Evolutionary conservation across 148 eudicot genomes (phyloP).

Genomic region (Arbutus unedo): DNA sequence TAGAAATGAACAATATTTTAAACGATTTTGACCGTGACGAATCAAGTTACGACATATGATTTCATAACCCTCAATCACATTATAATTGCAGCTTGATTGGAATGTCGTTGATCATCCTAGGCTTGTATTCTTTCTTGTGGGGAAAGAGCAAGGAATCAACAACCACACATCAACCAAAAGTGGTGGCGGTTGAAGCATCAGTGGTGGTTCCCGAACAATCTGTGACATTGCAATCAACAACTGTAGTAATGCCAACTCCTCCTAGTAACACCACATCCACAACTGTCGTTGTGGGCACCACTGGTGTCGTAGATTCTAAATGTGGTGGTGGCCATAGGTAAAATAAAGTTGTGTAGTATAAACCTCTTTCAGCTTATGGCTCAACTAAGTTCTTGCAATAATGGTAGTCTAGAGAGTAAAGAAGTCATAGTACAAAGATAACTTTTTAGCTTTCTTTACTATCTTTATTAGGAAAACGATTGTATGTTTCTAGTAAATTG

Average conservation of each 20-base stretch:
- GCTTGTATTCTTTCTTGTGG: conserved; percentile 58
- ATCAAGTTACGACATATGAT: no score
- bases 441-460: no score
- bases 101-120: conserved; percentile 43
- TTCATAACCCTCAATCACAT: background rate
- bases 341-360: no score
- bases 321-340: no score
- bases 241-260: conserved; percentile 17
- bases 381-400: no score
- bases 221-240: conserved; percentile 12
- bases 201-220: background rate
- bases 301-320: background rate
- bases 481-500: no score
- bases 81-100: conserved; percentile 54
- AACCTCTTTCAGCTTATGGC: no score
- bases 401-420: no score
- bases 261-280: background rate
- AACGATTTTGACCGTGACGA: no score
- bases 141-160: conserved; percentile 38
- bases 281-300: background rate
- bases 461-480: no score
- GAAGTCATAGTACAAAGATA: no score
- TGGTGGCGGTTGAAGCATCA: background rate
- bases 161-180: conserved; percentile 3
- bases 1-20: no score